Conservation (phyloP, 2,329 filamentous ascomycete genomes). For the Fusarium tuaranense region DNA sequence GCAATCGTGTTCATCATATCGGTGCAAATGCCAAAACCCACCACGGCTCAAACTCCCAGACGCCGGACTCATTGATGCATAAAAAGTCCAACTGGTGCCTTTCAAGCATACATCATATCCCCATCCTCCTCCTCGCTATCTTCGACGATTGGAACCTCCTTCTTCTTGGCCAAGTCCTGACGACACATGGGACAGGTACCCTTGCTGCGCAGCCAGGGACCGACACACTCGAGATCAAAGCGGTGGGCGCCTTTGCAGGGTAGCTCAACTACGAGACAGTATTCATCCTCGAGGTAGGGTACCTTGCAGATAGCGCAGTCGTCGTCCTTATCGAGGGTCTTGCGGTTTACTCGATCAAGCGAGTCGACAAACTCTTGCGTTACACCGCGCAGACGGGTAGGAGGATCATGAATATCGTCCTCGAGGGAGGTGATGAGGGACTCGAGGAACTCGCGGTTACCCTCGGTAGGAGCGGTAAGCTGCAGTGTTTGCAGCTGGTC, state of each 20-base stretch:
- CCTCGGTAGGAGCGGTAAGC: slow-evolving; percentile 59
- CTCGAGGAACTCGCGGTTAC: slow-evolving; percentile 63
- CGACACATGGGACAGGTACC: slow-evolving; percentile 74
- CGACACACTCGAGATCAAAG: slow-evolving; percentile 76
- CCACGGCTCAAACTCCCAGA: slow-evolving; percentile 43
- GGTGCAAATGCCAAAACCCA: slow-evolving; percentile 19
- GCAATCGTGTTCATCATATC: slow-evolving; percentile 13
- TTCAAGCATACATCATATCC: slow-evolving; percentile 59
- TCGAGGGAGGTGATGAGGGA: slow-evolving; percentile 62
- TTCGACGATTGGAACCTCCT: slow-evolving; percentile 56
- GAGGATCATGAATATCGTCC: slow-evolving; percentile 64
- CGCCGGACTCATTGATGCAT: slow-evolving; percentile 41
- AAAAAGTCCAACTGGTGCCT: neutral
- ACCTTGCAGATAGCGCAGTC: slow-evolving; percentile 74
- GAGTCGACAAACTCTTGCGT: slow-evolving; percentile 69
- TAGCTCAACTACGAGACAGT: slow-evolving; percentile 72
- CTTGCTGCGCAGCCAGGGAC: slow-evolving; percentile 73
- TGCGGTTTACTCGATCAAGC: slow-evolving; percentile 68
- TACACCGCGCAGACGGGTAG: slow-evolving; percentile 65
- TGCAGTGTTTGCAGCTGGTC: slow-evolving; percentile 68
- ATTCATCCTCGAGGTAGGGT: slow-evolving; percentile 70
- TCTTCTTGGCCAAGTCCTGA: slow-evolving; percentile 69
- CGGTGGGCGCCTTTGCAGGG: slow-evolving; percentile 69
- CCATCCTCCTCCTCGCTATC: slow-evolving; percentile 65
- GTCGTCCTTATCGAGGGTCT: slow-evolving; percentile 62